A percentile compares a stretch with the other conserved stretches of the same genome.
Evolutionary conservation across 352 stramenopile species (phyloP).

Genomic region (Elongisporangium senticosum): DNA sequence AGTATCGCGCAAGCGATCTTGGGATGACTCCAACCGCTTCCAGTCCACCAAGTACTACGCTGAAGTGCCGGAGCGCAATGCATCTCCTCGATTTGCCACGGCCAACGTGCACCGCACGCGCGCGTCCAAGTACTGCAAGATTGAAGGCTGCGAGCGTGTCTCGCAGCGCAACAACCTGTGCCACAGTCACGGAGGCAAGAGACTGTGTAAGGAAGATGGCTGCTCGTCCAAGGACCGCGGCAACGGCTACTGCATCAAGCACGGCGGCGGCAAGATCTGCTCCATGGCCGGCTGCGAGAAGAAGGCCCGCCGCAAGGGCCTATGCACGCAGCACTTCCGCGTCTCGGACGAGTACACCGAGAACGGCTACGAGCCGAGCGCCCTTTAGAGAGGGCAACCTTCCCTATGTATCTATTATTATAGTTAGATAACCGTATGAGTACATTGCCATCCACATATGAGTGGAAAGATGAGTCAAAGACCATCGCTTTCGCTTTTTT

Average conservation of each 20-base stretch:
- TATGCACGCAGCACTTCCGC: constrained; percentile 80
- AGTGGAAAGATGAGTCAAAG: background rate
- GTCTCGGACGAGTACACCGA: constrained; percentile 26
- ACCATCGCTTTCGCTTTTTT: too few species aligned
- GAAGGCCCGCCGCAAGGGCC: constrained; percentile 74
- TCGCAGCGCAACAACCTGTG: constrained; percentile 82
- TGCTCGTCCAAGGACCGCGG: constrained; percentile 77
- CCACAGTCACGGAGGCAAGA: constrained; percentile 78
- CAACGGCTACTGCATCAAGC: constrained; percentile 81
- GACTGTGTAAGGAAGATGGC: constrained; percentile 71
- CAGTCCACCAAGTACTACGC: constrained; percentile 9
- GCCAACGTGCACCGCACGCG: constrained; percentile 40
- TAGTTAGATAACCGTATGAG: background rate
- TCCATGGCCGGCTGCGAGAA: constrained; percentile 71
- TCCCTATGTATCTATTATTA: constrained; percentile 1
- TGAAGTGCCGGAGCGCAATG: background rate
- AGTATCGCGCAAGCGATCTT: constrained; percentile 23
- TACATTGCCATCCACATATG: background rate
- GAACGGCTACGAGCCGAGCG: background rate
- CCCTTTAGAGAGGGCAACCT: background rate
- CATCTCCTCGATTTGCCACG: background rate
- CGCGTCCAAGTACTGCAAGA: constrained; percentile 86
- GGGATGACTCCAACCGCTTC: constrained; percentile 16
- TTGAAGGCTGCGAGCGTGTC: constrained; percentile 72
- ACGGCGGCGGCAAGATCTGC: constrained; percentile 79